These are phyloP conservation scores for Arthrobotrys musiformis DNA, from an alignment of 2,329 filamentous ascomycete genomes.

Conservation along the genomic window DNA sequence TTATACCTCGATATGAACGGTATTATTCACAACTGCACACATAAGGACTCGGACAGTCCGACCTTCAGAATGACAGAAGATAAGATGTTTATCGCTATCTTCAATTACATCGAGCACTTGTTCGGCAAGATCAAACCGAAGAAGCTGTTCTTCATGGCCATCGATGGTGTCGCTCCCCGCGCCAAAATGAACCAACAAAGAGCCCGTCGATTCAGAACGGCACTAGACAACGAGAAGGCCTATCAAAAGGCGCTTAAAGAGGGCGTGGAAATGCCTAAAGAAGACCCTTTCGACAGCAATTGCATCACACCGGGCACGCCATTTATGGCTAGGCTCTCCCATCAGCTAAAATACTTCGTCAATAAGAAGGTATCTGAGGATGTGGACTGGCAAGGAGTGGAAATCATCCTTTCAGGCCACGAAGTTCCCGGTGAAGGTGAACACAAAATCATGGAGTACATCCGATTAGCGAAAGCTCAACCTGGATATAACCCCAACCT, in stretches of 20 bases:
- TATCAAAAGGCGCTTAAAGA: constrained; percentile 91
- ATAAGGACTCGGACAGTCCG: constrained; percentile 92
- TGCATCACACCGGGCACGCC: constrained; percentile 97
- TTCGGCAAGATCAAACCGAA: constrained; percentile 99
- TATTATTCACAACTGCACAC: constrained; percentile 99
- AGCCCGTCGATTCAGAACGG: constrained; percentile 91
- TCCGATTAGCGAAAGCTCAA: constrained; percentile 95
- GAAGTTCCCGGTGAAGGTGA: constrained; percentile 98
- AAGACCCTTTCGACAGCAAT: constrained; percentile 89
- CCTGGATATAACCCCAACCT: constrained; percentile 91
- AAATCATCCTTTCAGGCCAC: constrained; percentile 95
- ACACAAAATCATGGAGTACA: constrained; percentile 99
- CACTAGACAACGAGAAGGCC: constrained; percentile 86
- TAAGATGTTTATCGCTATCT: constrained; percentile 99
- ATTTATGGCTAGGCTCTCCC: constrained; percentile 96
- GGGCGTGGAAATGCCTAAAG: constrained; percentile 88
- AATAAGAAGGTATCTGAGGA: constrained; percentile 99
- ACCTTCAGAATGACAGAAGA: constrained; percentile 95
- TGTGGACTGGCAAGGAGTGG: constrained; percentile 94
- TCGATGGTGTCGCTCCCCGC: constrained; percentile 95
- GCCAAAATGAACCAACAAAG: constrained; percentile 99
- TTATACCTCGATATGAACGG: constrained; percentile 99
- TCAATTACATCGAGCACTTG: constrained; percentile 99
- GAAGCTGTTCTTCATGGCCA: constrained; percentile 99
- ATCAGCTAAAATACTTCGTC: constrained; percentile 96